Evolutionary conservation across 208 protist genomes (phyloP), one percentile per base, ranked within the genome.

Genomic region (Wallacemonas sp.): DNA sequence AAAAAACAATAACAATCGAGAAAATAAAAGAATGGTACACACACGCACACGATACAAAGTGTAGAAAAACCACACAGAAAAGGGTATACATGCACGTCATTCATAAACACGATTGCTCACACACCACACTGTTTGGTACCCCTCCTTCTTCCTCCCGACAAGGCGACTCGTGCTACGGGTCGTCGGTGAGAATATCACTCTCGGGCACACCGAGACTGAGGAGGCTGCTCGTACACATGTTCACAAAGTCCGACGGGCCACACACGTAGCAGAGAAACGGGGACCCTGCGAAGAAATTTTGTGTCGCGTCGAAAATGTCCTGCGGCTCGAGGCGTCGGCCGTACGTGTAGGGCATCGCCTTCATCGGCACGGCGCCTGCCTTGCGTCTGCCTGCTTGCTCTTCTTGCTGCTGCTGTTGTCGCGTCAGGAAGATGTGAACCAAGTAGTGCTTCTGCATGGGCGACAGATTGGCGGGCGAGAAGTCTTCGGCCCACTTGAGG

Each of bases 221-320:
- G 36, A 93, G 72, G 17, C 74, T 67, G 23, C 32, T 21, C 34
- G 75, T 80, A 26, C 76, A 84, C 52, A 73, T 62, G 0, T 49
- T 39, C 4, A 92, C 64, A 70, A 95, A 95, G 19, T 16, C 26
- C 2, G 69, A 61, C 8, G 89, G 86, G 0, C 89, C 89, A 66
- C 82, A 91, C 6, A 95, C 74, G 72, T 84, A 93, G 11, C 74
- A 67, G 6, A 95, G 62, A 61, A 78, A 83, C 9, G 78, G 63
- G 14, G 72, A 43, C 14, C 61, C 66, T 1, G 55, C 39, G 36
- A 91, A 82, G 67, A 79, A 82, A 27, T 66, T 66, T 5, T 60
- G 29, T 5, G 85, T 46, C 43, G 76, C 75, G 14, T 70, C 44
- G 14, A 32, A 29, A 12, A 95, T 63, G 27, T 93, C 80, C 41